A percentile compares a stretch with the other conserved stretches of the same genome.
Evolutionary conservation across 441 rosid species (phyloP).

Genomic region (Corymbia calophylla): DNA sequence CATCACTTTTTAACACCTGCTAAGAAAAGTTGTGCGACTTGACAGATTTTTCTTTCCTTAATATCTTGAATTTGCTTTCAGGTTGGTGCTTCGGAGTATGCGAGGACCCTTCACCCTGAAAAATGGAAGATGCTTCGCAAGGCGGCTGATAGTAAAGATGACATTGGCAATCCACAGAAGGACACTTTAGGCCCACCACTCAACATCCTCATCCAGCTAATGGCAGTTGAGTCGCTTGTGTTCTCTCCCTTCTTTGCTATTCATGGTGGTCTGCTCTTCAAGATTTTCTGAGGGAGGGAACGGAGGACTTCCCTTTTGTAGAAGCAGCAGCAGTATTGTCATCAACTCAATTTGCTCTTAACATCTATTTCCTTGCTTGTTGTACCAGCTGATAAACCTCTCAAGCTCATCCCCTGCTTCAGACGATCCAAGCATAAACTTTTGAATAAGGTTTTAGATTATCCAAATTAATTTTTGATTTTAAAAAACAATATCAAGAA

Average conservation of each 20-base stretch:
- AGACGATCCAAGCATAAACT: fast-evolving
- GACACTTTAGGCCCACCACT: conserved; percentile 3
- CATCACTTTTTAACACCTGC: too few species aligned
- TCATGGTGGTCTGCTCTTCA: not conserved
- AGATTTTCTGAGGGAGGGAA: not conserved
- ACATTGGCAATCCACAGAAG: too few species aligned
- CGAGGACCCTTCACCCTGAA: not conserved
- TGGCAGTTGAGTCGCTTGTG: conserved; percentile 5
- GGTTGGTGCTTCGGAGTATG: conserved; percentile 1
- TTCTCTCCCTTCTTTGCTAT: not conserved
- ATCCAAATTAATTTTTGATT: too few species aligned
- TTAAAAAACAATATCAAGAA: not conserved
- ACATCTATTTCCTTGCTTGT: not conserved
- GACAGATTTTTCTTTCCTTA: not conserved
- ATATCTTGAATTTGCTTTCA: not conserved
- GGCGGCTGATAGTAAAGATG: too few species aligned
- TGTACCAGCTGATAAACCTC: too few species aligned
- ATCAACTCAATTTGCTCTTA: not conserved
- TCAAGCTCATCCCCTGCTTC: too few species aligned
- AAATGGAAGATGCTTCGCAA: not conserved
- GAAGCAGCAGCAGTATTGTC: too few species aligned
- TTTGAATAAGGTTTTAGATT: not conserved
- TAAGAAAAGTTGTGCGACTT: not conserved
- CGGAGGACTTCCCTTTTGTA: not conserved
- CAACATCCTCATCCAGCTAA: conserved; percentile 2